Evolutionary conservation across 2,329 filamentous ascomycete genomes (phyloP).

Genomic region (Fusarium neocosmosporiellum): DNA sequence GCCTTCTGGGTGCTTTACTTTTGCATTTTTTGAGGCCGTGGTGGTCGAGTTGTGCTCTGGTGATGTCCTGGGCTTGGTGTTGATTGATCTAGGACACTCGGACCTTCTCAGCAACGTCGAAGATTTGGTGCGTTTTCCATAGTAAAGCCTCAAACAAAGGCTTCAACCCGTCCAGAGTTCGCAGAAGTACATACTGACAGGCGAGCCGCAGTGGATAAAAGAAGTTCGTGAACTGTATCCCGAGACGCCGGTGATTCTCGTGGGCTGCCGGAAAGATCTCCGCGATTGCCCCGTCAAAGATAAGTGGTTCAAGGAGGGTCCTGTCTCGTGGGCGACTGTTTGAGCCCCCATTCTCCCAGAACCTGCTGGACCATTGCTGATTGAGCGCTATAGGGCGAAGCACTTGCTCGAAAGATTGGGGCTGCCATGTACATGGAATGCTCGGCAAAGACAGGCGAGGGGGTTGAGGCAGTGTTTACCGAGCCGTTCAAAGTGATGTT

Average conservation of each 20-base stretch:
- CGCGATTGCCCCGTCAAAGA: background rate
- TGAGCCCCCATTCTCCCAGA: background rate
- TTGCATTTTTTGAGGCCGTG: no score
- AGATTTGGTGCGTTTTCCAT: background rate
- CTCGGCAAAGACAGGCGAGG: background rate
- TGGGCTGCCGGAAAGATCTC: background rate
- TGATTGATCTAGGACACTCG: background rate
- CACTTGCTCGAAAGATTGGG: background rate
- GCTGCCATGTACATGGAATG: background rate
- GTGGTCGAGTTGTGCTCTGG: no score
- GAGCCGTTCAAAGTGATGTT: background rate
- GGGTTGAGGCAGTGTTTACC: background rate
- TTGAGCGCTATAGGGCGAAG: background rate
- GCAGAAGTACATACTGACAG: background rate
- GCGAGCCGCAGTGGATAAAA: background rate
- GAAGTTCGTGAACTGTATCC: background rate
- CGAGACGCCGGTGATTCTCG: background rate
- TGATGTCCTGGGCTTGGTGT: no score
- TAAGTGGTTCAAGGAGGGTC: background rate
- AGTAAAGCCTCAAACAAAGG: background rate
- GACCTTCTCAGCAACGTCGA: background rate
- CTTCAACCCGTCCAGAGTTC: background rate
- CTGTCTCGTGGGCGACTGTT: background rate
- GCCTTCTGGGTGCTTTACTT: no score
- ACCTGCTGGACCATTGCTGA: background rate